These are phyloP conservation scores for Ocimum tenuiflorum DNA, from an alignment of 257 asterid species.

Conservation along the genomic window DNA sequence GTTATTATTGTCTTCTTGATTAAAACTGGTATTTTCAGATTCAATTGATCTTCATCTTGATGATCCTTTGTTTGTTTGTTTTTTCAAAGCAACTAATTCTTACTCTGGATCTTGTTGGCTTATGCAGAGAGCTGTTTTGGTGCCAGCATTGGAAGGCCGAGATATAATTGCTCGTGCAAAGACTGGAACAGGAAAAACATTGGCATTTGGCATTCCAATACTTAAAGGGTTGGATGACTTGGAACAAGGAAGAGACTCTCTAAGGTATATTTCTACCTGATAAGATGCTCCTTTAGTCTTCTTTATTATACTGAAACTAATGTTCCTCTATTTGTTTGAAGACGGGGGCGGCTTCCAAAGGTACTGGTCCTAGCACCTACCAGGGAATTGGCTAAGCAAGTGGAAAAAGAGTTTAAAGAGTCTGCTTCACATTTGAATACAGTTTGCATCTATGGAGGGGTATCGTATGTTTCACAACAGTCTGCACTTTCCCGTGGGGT, in stretches of 20 bases:
- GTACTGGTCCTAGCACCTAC: constrained; percentile 96
- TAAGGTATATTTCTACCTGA: constrained; percentile 40
- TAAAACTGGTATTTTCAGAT: neutral
- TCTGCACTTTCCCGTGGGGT: constrained; percentile 83
- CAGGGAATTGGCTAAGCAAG: constrained; percentile 95
- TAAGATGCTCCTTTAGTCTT: neutral
- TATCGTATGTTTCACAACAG: constrained; percentile 65
- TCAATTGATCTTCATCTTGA: neutral
- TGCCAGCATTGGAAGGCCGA: constrained; percentile 84
- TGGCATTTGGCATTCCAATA: constrained; percentile 98
- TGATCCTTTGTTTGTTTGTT: neutral
- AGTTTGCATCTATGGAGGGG: constrained; percentile 71
- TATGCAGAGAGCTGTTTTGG: constrained; percentile 74
- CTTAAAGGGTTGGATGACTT: constrained; percentile 56
- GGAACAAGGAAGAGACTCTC: constrained; percentile 45
- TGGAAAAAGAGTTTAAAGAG: constrained; percentile 80
- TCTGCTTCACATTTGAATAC: constrained; percentile 74
- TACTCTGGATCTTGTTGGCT: constrained; percentile 12
- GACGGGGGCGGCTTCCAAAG: constrained; percentile 79
- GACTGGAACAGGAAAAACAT: constrained; percentile 97
- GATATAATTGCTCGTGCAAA: constrained; percentile 97
- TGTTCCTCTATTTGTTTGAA: constrained; percentile 20
- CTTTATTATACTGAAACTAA: constrained; percentile 6
- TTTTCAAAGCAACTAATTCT: neutral
- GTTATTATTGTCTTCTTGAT: neutral